Evolutionary conservation across 257 asterid species (phyloP).

Genomic region (Nicotiana undulata): DNA sequence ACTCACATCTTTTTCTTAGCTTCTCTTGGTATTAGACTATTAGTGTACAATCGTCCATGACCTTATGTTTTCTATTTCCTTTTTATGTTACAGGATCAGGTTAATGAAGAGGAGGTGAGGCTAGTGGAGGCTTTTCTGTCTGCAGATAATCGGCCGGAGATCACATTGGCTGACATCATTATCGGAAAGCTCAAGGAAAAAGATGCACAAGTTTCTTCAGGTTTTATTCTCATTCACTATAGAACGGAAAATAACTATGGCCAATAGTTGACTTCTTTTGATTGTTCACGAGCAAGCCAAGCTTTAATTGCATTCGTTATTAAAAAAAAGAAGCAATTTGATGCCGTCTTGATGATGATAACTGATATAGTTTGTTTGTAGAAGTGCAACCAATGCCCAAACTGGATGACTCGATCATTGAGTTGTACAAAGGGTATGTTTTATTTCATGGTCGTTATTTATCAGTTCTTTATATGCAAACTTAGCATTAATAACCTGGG

Average conservation of each 20-base stretch:
- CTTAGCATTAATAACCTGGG: background rate
- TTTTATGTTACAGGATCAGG: conserved; percentile 34
- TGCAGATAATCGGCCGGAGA: conserved; percentile 51
- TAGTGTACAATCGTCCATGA: background rate
- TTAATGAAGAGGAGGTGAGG: conserved; percentile 68
- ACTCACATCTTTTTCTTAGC: background rate
- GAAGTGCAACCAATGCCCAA: conserved; percentile 58
- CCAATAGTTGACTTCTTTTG: background rate
- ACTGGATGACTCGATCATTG: conserved; percentile 66
- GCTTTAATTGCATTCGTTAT: background rate
- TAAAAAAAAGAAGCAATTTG: background rate
- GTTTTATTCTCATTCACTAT: conserved; percentile 22
- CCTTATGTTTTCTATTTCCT: background rate
- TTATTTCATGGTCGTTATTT: background rate
- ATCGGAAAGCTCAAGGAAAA: conserved; percentile 61
- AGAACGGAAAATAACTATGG: background rate
- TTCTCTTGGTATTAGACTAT: background rate
- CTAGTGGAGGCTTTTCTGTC: conserved; percentile 66
- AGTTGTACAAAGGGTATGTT: conserved; percentile 77
- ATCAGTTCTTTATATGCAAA: background rate
- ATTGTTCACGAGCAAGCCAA: background rate
- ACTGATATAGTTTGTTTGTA: conserved; percentile 20
- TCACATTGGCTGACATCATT: conserved; percentile 75
- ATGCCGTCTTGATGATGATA: background rate
- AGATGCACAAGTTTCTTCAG: conserved; percentile 75